These are phyloP conservation scores for Fusarium pilosicola DNA, from an alignment of 2,329 filamentous ascomycete genomes.

Conservation along the genomic window DNA sequence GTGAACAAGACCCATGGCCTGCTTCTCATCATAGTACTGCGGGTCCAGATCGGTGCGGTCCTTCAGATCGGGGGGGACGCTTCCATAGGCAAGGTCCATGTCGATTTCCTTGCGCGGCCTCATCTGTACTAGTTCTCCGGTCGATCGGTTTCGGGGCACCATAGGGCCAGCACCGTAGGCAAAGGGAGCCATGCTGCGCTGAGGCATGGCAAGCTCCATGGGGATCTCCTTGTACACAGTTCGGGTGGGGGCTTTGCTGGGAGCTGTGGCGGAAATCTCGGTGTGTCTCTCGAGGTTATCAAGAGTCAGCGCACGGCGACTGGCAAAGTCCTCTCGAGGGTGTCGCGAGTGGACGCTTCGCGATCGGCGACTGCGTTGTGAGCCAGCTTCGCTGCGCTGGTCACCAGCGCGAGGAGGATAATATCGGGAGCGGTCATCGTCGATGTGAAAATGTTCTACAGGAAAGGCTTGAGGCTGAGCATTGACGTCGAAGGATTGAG, in stretches of 20 bases:
- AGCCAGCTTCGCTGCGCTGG: conserved; percentile 53
- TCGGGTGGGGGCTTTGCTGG: conserved; percentile 56
- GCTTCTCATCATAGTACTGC: conserved; percentile 64
- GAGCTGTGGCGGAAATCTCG: conserved; percentile 61
- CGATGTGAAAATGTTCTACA: conserved; percentile 23
- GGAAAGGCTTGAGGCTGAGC: conserved; percentile 25
- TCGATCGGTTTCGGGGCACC: conserved; percentile 52
- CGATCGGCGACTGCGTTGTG: conserved; percentile 55
- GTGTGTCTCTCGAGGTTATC: conserved; percentile 63
- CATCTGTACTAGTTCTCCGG: conserved; percentile 49
- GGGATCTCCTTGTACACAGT: conserved; percentile 52
- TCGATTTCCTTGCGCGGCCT: conserved; percentile 70
- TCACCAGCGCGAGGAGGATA: conserved; percentile 49
- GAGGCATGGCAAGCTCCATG: conserved; percentile 52
- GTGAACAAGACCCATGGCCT: conserved; percentile 69
- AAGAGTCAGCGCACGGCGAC: conserved; percentile 59
- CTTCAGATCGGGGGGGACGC: conserved; percentile 76
- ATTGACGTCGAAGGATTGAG: conserved; percentile 66
- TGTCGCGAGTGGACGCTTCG: conserved; percentile 47
- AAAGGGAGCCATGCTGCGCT: conserved; percentile 42
- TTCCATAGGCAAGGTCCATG: conserved; percentile 92
- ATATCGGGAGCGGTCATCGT: conserved; percentile 49
- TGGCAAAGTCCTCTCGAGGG: conserved; percentile 46
- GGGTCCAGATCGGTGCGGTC: conserved; percentile 59
- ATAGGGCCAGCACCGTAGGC: conserved; percentile 42